phyloP scores from a whole-genome alignment of 108 stramenopile species.

The Cyclotella baltica region DNA sequence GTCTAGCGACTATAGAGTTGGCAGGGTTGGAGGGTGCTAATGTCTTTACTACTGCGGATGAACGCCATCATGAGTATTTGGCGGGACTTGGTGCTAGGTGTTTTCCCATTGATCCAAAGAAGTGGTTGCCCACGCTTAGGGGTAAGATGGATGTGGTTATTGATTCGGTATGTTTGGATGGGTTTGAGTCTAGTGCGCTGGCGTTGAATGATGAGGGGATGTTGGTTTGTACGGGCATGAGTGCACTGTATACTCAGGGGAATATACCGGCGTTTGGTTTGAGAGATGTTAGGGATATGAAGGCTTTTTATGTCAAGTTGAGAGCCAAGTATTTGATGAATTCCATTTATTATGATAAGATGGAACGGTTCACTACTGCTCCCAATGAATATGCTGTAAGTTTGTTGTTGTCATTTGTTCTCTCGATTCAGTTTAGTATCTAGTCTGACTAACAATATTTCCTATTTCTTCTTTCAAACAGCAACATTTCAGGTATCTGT shows the following conservation, averaged over 20 bases:
- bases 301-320: constrained; percentile 41
- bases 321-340: constrained; percentile 57
- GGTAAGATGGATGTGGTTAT: constrained; percentile 77
- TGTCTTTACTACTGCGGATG: constrained; percentile 62
- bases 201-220: constrained; percentile 54
- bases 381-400: constrained; percentile 49
- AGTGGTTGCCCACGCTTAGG: constrained; percentile 59
- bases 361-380: constrained; percentile 54
- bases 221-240: constrained; percentile 64
- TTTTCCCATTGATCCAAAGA: constrained; percentile 57
- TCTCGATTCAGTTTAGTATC: not conserved
- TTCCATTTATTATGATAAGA: constrained; percentile 55
- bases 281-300: constrained; percentile 48
- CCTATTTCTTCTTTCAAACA: constrained; percentile 9
- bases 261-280: constrained; percentile 48
- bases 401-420: not conserved
- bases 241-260: constrained; percentile 54
- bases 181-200: constrained; percentile 35
- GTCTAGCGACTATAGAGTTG: constrained; percentile 72
- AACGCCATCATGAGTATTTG: constrained; percentile 57
- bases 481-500: constrained; percentile 61
- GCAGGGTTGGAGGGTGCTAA: constrained; percentile 63
- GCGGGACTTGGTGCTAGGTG: constrained; percentile 57
- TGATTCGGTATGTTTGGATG: constrained; percentile 66
- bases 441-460: not conserved